phyloP scores from a whole-genome alignment of 169 alveolate genomes.

The Plasmodium yoelii region DNA sequence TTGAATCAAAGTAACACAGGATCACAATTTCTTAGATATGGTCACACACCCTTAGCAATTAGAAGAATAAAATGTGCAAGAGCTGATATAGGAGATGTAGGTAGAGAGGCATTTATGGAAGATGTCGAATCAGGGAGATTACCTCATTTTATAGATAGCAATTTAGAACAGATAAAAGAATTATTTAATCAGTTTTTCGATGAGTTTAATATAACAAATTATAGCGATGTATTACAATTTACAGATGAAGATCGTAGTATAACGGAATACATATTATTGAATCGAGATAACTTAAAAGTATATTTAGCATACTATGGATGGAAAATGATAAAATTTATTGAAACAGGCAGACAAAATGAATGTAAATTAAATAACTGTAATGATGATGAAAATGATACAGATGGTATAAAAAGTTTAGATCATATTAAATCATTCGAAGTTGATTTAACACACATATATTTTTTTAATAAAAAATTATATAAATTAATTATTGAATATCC shows the following conservation, averaged over 20 bases:
- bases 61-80: slow-evolving; percentile 88
- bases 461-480: slow-evolving; percentile 89
- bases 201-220: slow-evolving; percentile 82
- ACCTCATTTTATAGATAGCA: slow-evolving; percentile 86
- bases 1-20: slow-evolving; percentile 74
- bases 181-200: slow-evolving; percentile 83
- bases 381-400: slow-evolving; percentile 38
- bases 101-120: slow-evolving; percentile 88
- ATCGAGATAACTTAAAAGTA: slow-evolving; percentile 68
- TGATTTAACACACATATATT: slow-evolving; percentile 90
- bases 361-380: slow-evolving; percentile 59
- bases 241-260: slow-evolving; percentile 81
- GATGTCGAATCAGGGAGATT: slow-evolving; percentile 87
- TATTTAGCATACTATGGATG: slow-evolving; percentile 80
- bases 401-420: slow-evolving; percentile 47
- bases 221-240: slow-evolving; percentile 76
- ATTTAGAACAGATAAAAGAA: slow-evolving; percentile 83
- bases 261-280: slow-evolving; percentile 74
- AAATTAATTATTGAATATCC: slow-evolving; percentile 93
- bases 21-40: slow-evolving; percentile 84
- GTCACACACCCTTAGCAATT: slow-evolving; percentile 88
- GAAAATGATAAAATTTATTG: slow-evolving; percentile 81
- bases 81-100: slow-evolving; percentile 91
- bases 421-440: slow-evolving; percentile 82
- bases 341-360: slow-evolving; percentile 74